These are phyloP conservation scores for Trypanosoma conorhini DNA, from an alignment of 208 protist genomes.

Conservation along the genomic window DNA sequence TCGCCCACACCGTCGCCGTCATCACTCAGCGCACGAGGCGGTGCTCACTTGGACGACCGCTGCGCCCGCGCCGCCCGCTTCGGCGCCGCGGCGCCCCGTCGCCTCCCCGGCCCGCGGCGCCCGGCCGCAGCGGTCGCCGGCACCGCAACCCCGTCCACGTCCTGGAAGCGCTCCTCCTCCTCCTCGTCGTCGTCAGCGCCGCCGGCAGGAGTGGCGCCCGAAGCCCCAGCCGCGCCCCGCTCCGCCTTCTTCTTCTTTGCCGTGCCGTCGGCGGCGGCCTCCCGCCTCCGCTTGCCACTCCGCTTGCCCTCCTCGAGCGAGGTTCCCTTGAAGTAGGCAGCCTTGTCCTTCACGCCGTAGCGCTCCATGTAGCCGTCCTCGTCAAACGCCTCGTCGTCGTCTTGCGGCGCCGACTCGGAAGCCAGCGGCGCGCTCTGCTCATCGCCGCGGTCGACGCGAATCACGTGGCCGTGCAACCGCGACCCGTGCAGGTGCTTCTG, in stretches of 20 bases:
- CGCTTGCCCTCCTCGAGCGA: slow-evolving; percentile 46
- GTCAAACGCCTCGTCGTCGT: slow-evolving; percentile 60
- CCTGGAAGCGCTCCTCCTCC: slow-evolving; percentile 74
- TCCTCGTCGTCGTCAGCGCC: slow-evolving; percentile 41
- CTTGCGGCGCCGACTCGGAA: slow-evolving; percentile 37
- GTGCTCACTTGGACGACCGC: slow-evolving; percentile 21
- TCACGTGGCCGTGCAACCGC: slow-evolving; percentile 64
- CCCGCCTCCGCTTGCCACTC: slow-evolving; percentile 25
- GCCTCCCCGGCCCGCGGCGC: slow-evolving; percentile 9
- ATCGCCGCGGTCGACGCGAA: slow-evolving; percentile 88
- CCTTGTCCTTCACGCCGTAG: slow-evolving; percentile 81
- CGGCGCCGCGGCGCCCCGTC: background rate
- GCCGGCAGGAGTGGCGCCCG: slow-evolving; percentile 7
- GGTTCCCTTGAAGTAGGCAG: slow-evolving; percentile 81
- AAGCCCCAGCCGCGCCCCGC: slow-evolving; percentile 1
- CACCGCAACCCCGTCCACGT: slow-evolving; percentile 47
- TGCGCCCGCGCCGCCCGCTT: slow-evolving; percentile 6
- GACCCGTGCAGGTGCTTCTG: slow-evolving; percentile 85
- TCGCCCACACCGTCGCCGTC: background rate
- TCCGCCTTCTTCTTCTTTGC: slow-evolving; percentile 22
- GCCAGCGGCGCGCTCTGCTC: slow-evolving; percentile 65
- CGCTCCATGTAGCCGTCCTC: slow-evolving; percentile 74
- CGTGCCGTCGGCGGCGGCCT: slow-evolving; percentile 10
- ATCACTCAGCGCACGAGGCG: background rate
- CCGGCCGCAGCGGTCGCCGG: background rate